phyloP scores from a whole-genome alignment of 2,329 filamentous ascomycete species.

The Phaeoacremonium minimum region DNA sequence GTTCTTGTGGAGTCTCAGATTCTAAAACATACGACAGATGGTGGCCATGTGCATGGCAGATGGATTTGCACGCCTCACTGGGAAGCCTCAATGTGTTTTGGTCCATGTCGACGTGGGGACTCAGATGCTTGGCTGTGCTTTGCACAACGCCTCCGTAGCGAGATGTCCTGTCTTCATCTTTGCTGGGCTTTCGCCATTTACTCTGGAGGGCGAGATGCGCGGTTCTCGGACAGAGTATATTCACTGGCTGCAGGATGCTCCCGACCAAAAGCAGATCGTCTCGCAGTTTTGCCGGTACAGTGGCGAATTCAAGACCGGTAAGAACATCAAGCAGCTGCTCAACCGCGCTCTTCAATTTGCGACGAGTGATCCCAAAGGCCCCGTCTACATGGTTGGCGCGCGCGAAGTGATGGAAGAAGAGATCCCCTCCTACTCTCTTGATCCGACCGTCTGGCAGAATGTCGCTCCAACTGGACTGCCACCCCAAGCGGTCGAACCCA shows the following conservation, averaged over 20 bases:
- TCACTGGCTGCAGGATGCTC: slow-evolving; percentile 82
- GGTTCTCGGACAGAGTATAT: slow-evolving; percentile 80
- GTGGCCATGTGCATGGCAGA: slow-evolving; percentile 82
- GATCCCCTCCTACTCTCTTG: slow-evolving; percentile 55
- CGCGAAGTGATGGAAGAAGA: slow-evolving; percentile 78
- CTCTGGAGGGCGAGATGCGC: slow-evolving; percentile 71
- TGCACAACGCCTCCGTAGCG: slow-evolving; percentile 75
- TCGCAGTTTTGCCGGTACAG: slow-evolving; percentile 75
- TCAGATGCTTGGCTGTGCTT: slow-evolving; percentile 70
- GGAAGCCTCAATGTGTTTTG: slow-evolving; percentile 71
- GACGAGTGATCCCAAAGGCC: slow-evolving; percentile 67
- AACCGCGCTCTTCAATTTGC: slow-evolving; percentile 76
- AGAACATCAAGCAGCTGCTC: slow-evolving; percentile 79
- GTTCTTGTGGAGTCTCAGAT: too few relatives aligned
- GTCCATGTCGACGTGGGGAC: slow-evolving; percentile 81
- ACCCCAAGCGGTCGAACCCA: slow-evolving; percentile 32
- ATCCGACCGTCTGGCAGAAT: background rate
- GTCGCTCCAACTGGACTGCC: background rate
- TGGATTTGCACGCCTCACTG: slow-evolving; percentile 69
- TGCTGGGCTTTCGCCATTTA: slow-evolving; percentile 72
- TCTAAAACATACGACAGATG: too few relatives aligned
- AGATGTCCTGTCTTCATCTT: slow-evolving; percentile 74
- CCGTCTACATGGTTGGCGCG: slow-evolving; percentile 68
- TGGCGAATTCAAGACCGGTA: slow-evolving; percentile 71
- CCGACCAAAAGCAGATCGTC: slow-evolving; percentile 75